Conservation (phyloP, 1,284 basidiomycete species). For the Lignosus rhinocerotis region DNA sequence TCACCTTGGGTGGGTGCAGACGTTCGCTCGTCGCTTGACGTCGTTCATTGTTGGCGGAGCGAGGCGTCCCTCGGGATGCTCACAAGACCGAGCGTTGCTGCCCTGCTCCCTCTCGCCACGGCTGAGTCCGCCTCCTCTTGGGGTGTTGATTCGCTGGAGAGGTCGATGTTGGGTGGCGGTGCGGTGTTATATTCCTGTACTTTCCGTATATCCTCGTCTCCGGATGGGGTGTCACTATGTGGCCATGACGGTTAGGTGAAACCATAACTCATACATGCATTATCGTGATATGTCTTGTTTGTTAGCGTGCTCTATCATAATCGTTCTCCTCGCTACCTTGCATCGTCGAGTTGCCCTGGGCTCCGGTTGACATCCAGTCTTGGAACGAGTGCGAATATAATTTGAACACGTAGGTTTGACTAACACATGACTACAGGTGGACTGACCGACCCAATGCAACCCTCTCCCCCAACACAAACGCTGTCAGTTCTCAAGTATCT, state of each 20-base stretch:
- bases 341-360: too few species aligned
- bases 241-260: slow-evolving; percentile 75
- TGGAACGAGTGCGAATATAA: too few species aligned
- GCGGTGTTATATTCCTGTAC: slow-evolving; percentile 77
- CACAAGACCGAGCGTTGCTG: slow-evolving; percentile 61
- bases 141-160: slow-evolving; percentile 54
- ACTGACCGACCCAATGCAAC: too few species aligned
- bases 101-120: slow-evolving; percentile 33
- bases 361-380: too few species aligned
- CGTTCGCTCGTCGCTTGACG: slow-evolving; percentile 37
- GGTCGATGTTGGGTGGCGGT: slow-evolving; percentile 38
- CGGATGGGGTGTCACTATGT: slow-evolving; percentile 62
- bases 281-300: too few species aligned
- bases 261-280: slow-evolving; percentile 71
- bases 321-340: too few species aligned
- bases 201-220: slow-evolving; percentile 54
- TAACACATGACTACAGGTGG: too few species aligned
- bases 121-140: slow-evolving; percentile 41
- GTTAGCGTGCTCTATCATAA: too few species aligned
- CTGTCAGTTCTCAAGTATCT: too few species aligned
- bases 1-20: slow-evolving; percentile 29
- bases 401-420: too few species aligned
- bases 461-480: too few species aligned
- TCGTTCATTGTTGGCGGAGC: slow-evolving; percentile 74
- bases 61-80: slow-evolving; percentile 62